Conservation (phyloP, 306 rosid species). For the Medicago lupulina region DNA sequence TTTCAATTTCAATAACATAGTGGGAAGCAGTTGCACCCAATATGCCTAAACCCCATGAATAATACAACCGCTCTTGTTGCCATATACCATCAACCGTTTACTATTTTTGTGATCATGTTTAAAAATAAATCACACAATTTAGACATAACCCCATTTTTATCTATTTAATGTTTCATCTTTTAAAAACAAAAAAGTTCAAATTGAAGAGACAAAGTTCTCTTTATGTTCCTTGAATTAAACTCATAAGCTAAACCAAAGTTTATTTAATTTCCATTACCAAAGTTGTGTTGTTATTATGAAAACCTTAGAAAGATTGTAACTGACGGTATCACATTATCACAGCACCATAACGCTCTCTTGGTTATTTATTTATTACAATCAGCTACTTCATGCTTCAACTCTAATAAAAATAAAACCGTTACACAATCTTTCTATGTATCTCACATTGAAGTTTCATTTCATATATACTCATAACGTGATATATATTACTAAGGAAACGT, state of each 20-base stretch:
- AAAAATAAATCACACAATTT: constrained; percentile 33
- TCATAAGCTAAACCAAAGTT: background rate
- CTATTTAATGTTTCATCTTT: background rate
- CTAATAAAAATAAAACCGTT: constrained; percentile 44
- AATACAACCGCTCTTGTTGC: constrained; percentile 53
- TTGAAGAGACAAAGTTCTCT: constrained; percentile 36
- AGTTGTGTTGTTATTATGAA: constrained; percentile 4
- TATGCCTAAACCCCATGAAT: constrained; percentile 44
- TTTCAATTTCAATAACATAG: constrained; percentile 10
- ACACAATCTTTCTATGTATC: constrained; percentile 22
- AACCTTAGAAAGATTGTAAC: constrained; percentile 28
- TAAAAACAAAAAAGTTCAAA: too few species aligned
- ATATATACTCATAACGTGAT: background rate
- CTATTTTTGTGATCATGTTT: constrained; percentile 36
- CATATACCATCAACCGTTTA: constrained; percentile 37
- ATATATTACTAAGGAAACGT: background rate
- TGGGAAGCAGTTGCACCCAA: constrained; percentile 47
- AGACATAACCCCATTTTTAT: constrained; percentile 29
- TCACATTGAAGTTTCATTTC: constrained; percentile 21
- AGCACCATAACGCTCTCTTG: constrained; percentile 48
- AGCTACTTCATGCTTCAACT: constrained; percentile 57
- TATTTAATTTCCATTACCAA: constrained; percentile 5
- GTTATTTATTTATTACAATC: constrained; percentile 66
- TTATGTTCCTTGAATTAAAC: constrained; percentile 48
- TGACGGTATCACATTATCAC: constrained; percentile 17